A percentile compares a stretch with the other conserved stretches of the same genome.
Evolutionary conservation across 768 basidiomycete genomes (phyloP).

Genomic region (Tricholoma saponaceum): DNA sequence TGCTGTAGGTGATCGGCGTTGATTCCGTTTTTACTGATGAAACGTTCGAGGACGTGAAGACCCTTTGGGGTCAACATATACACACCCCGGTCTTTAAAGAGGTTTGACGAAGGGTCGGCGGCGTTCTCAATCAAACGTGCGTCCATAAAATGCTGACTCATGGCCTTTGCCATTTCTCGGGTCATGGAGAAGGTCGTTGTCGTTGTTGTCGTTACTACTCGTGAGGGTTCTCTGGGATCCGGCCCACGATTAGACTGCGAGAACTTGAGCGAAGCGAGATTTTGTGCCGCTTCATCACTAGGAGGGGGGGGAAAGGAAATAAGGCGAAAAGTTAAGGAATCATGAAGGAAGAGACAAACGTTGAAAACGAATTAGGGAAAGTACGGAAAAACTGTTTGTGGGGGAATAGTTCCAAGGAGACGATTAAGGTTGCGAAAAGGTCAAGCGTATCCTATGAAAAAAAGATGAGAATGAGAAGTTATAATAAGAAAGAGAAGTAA

Average conservation of each 20-base stretch:
- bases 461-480: constrained; percentile 1
- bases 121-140: constrained; percentile 97
- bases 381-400: constrained; percentile 97
- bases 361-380: constrained; percentile 92
- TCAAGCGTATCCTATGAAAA: constrained; percentile 86
- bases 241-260: constrained; percentile 98
- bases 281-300: constrained; percentile 93
- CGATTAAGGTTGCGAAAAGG: constrained; percentile 94
- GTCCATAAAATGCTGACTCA: constrained; percentile 99
- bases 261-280: constrained; percentile 94
- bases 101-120: constrained; percentile 78
- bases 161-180: constrained; percentile 98
- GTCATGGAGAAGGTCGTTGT: constrained; percentile 99
- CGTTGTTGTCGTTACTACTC: constrained; percentile 98
- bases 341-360: constrained; percentile 51
- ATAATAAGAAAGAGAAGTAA: constrained; percentile 25
- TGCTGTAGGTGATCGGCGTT: constrained; percentile 87
- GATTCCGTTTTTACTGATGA: constrained; percentile 99
- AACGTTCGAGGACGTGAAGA: constrained; percentile 97
- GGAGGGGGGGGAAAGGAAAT: constrained; percentile 10
- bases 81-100: constrained; percentile 97
- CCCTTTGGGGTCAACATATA: constrained; percentile 97
- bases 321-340: constrained; percentile 10
- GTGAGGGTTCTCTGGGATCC: constrained; percentile 96
- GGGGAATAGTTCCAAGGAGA: constrained; percentile 82